phyloP scores from a whole-genome alignment of 345 rosid genomes.

The Eutrema japonicum region DNA sequence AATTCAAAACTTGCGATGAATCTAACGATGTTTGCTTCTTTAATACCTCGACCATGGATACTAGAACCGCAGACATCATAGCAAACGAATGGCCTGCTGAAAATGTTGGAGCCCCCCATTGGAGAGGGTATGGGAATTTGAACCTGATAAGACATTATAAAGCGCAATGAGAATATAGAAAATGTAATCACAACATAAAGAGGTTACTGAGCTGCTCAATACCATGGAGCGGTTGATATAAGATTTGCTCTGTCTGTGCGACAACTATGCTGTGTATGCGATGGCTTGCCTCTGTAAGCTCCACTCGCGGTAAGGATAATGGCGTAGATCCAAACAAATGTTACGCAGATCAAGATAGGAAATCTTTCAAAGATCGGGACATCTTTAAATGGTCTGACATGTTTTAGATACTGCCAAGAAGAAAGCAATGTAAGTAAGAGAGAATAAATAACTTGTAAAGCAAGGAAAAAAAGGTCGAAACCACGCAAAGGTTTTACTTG shows the following conservation, averaged over 20 bases:
- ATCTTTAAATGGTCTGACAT: constrained; percentile 58
- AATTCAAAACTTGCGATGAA: not conserved
- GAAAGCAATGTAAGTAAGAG: constrained; percentile 3
- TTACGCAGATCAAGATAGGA: constrained; percentile 70
- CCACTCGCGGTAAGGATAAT: constrained; percentile 86
- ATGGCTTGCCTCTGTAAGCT: constrained; percentile 71
- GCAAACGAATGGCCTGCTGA: constrained; percentile 93
- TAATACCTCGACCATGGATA: constrained; percentile 90
- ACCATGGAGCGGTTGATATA: constrained; percentile 96
- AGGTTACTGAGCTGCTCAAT: constrained; percentile 22
- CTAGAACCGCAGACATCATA: constrained; percentile 94
- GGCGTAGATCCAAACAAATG: constrained; percentile 84
- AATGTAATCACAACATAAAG: not conserved
- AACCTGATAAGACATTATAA: constrained; percentile 59
- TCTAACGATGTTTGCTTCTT: not conserved
- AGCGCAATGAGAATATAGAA: not conserved
- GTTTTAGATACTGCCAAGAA: constrained; percentile 79
- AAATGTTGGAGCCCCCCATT: constrained; percentile 99
- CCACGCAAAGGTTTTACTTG: constrained; percentile 55
- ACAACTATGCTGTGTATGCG: constrained; percentile 70
- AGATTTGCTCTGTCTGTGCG: constrained; percentile 81
- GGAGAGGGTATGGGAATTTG: constrained; percentile 93
- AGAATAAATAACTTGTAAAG: constrained; percentile 11
- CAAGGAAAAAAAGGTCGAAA: not conserved
- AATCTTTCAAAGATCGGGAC: constrained; percentile 78